phyloP scores from a whole-genome alignment of 2,329 filamentous ascomycete species.

The Aspergillus ibericus region DNA sequence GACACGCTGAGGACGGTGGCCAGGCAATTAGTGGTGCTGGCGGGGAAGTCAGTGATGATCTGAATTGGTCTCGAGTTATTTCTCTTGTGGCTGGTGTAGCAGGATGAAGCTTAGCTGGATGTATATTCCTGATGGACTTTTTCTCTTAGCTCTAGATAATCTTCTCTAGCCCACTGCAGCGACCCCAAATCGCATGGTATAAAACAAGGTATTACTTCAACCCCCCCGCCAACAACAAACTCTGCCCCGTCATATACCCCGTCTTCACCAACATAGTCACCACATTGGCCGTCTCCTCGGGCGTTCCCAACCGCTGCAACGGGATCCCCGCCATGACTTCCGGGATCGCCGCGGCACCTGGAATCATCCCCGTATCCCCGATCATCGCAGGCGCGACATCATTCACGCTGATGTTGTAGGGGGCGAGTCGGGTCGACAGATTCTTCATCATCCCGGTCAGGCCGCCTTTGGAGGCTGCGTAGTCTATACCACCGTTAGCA shows the following conservation, averaged over 20 bases:
- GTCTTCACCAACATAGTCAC: conserved; percentile 62
- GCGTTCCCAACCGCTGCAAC: conserved; percentile 58
- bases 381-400: conserved; percentile 70
- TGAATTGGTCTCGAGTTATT: no score
- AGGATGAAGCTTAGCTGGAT: no score
- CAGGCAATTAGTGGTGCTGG: no score
- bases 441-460: conserved; percentile 67
- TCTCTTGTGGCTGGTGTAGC: no score
- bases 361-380: conserved; percentile 64
- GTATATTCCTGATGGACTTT: no score
- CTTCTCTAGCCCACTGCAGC: no score
- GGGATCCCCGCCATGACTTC: conserved; percentile 62
- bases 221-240: conserved; percentile 55
- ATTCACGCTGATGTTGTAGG: conserved; percentile 64
- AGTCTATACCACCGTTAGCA: no score
- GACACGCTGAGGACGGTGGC: no score
- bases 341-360: conserved; percentile 58
- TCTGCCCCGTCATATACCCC: conserved; percentile 62
- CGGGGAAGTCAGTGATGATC: no score
- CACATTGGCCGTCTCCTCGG: conserved; percentile 61
- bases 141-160: no score
- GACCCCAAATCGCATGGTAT: no score
- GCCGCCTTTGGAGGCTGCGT: conserved; percentile 63
- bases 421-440: conserved; percentile 58
- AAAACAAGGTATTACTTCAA: no score